These are phyloP conservation scores for Ceratocystis colombiana DNA, from an alignment of 2,329 filamentous ascomycete genomes.

Conservation along the genomic window DNA sequence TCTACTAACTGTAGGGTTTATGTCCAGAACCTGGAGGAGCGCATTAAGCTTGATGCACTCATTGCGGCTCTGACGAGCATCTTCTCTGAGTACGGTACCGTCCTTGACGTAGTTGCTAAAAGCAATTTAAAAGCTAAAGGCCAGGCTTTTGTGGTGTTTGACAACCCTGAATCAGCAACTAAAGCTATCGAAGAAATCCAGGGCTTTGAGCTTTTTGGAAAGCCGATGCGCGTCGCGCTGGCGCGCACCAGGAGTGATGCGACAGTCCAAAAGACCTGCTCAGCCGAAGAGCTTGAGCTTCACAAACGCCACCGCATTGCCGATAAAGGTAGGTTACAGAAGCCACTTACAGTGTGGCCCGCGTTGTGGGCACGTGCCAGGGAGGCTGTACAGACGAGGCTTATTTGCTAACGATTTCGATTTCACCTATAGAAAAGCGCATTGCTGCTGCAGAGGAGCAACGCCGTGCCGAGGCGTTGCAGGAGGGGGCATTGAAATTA, in stretches of 20 bases:
- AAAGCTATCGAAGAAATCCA: conserved; percentile 80
- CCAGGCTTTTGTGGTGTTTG: conserved; percentile 91
- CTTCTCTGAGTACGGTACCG: conserved; percentile 79
- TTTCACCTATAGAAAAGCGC: conserved; percentile 57
- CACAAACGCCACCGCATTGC: conserved; percentile 77
- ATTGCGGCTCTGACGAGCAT: conserved; percentile 63
- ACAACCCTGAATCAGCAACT: conserved; percentile 64
- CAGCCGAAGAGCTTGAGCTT: conserved; percentile 68
- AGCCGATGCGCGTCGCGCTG: conserved; percentile 75
- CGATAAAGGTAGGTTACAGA: conserved; percentile 64
- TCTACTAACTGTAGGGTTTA: conserved; percentile 44
- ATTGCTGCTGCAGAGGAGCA: conserved; percentile 63
- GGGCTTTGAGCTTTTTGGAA: conserved; percentile 86
- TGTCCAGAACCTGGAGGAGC: conserved; percentile 81
- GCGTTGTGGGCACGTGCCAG: neutral
- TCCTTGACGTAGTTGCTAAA: conserved; percentile 79
- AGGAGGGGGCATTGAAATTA: conserved; percentile 43
- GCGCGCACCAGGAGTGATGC: conserved; percentile 81
- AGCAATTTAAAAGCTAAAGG: conserved; percentile 86
- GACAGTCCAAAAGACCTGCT: conserved; percentile 64
- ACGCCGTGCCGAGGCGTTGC: conserved; percentile 51
- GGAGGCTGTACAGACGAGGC: conserved; percentile 8
- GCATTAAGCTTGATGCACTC: conserved; percentile 69
- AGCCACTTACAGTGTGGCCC: neutral
- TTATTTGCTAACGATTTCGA: conserved; percentile 34